phyloP scores from a whole-genome alignment of 176 grass and related monocot genomes.

The Hordeum marinum region DNA sequence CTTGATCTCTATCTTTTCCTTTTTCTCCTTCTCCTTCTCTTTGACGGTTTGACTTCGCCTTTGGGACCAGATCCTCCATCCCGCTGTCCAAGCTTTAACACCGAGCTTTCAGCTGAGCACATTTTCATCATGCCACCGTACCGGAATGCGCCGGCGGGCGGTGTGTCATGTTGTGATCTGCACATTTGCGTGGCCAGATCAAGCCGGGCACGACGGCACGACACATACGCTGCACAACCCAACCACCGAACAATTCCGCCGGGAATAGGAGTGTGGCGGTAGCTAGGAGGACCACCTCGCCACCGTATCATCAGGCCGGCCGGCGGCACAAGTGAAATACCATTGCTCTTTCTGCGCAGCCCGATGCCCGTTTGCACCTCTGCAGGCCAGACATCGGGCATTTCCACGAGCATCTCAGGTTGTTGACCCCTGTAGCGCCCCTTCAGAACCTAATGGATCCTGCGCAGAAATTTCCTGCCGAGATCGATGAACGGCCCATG shows the following conservation, averaged over 20 bases:
- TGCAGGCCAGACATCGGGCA: background rate
- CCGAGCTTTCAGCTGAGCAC: background rate
- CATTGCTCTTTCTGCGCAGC: background rate
- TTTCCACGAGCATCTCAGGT: constrained; percentile 12
- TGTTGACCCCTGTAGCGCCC: background rate
- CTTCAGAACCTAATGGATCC: background rate
- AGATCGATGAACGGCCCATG: too few relatives aligned
- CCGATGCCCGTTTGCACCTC: background rate
- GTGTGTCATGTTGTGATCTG: constrained; percentile 3
- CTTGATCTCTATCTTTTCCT: background rate
- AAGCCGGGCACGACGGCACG: background rate
- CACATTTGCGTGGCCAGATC: constrained; percentile 8
- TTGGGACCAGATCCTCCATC: background rate
- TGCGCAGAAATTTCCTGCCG: background rate
- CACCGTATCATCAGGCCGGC: background rate
- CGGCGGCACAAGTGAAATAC: background rate
- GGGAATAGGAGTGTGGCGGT: background rate
- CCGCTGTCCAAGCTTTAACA: background rate
- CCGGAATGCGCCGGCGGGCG: background rate
- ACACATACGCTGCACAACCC: background rate
- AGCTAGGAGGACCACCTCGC: background rate
- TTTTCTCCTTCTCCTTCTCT: background rate
- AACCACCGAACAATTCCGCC: background rate
- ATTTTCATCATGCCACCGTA: background rate
- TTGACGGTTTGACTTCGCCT: background rate